phyloP scores from a whole-genome alignment of 2,329 filamentous ascomycete genomes.

The Verticillium klebahnii region DNA sequence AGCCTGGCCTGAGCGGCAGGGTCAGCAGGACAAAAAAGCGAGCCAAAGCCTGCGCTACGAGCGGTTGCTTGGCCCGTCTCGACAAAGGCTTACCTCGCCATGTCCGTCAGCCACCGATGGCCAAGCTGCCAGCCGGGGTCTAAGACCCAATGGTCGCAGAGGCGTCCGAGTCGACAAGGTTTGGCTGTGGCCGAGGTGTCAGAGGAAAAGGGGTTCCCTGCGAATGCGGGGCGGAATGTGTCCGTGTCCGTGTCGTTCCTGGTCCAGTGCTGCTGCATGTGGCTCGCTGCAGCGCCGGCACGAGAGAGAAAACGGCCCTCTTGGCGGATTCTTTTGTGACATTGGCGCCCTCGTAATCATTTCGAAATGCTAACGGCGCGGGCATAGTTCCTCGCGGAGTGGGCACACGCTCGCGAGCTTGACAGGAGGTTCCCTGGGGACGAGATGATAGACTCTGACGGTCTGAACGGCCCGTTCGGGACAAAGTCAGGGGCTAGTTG shows the following conservation, averaged over 20 bases:
- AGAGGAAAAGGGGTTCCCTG: neutral
- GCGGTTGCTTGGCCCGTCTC: neutral
- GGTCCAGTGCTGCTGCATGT: neutral
- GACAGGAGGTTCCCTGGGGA: neutral
- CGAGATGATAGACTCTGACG: neutral
- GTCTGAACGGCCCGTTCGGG: neutral
- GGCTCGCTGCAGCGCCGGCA: neutral
- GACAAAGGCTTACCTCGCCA: neutral
- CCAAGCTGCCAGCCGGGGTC: neutral
- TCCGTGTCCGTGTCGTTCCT: neutral
- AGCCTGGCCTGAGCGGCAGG: neutral
- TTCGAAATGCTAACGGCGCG: neutral
- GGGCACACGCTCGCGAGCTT: neutral
- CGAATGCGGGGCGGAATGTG: neutral
- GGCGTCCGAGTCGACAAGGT: neutral
- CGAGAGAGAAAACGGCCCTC: neutral
- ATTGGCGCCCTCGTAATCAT: neutral
- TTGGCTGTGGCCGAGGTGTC: neutral
- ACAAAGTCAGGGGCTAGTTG: neutral
- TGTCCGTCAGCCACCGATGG: neutral
- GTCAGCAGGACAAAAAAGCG: neutral
- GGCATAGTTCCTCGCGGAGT: neutral
- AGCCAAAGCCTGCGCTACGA: neutral
- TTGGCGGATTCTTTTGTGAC: neutral
- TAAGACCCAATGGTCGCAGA: neutral